Evolutionary conservation across 257 asterid genomes (phyloP), one percentile per base, ranked within the genome.

Genomic region (Nicotiana noctiflora): DNA sequence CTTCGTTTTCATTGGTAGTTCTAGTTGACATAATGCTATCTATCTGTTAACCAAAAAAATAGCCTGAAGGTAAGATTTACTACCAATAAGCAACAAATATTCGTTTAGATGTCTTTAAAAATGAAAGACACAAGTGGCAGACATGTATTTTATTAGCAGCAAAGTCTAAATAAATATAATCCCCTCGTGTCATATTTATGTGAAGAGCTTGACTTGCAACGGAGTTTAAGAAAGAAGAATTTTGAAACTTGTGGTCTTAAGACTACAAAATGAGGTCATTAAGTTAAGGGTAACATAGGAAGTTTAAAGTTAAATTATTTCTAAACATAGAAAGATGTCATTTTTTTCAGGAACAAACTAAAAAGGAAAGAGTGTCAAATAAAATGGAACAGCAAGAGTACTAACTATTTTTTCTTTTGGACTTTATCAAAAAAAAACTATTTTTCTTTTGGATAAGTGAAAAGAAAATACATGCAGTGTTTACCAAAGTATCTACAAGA

Each of bases 21-120:
- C 99, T 93, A 59, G 97, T 86, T 67, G 99, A 95, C 99, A 95
- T 95, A 82, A 93, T 91, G 86, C 99, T 95, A 86, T 95, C 99
- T 37, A 95, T 95, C 99, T 95, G 94, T 75, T 23, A 84, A 66
- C 82, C 82, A 79, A 64, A 79, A 53, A 79, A 64, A 79, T 44
- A 79, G 23, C 52, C 64, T 65, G 32, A 64, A 79, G 64, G 76
- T 79, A 79, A 64, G 82, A 8, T 49, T 79, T 70, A 61, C 61
- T 74, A 49, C 79, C 59, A 49, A 49, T 49, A 23, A 49, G 79
- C 15, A 32, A 51, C 44, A 5, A 19, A 49, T 74, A 44, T 8
- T 8, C 21, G 1, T 74, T 70, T 29, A 25, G 44, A 74, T 49
- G 44, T 14, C 4, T 13, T 70, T 23, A 14, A 11, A 17, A 74